Evolutionary conservation across 495 filamentous ascomycete species (phyloP).

Genomic region (Eremomyces bilateralis): DNA sequence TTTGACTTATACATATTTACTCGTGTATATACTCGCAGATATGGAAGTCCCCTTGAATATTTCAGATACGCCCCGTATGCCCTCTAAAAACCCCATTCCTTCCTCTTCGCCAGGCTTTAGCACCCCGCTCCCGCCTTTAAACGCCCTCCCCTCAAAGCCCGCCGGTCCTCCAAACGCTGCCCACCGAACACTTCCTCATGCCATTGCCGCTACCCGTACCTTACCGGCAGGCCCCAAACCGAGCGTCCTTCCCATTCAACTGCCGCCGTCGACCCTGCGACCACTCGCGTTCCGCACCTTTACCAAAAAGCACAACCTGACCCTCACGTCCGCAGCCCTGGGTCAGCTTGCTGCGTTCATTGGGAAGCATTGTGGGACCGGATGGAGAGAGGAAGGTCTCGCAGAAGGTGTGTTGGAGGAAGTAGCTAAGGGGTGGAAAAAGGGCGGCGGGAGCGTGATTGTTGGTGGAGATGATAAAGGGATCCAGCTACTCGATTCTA

Average conservation of each 20-base stretch:
- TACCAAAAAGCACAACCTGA: conserved; percentile 93
- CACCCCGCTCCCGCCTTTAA: conserved; percentile 61
- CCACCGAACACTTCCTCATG: too few species aligned
- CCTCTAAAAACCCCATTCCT: conserved; percentile 33
- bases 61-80: too few species aligned
- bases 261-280: conserved; percentile 67
- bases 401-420: conserved; percentile 87
- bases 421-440: conserved; percentile 76
- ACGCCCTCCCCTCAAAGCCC: conserved; percentile 25
- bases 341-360: conserved; percentile 71
- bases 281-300: conserved; percentile 89
- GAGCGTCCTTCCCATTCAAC: conserved; percentile 67
- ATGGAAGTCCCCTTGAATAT: too few species aligned
- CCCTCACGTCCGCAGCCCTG: conserved; percentile 70
- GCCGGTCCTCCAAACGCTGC: conserved; percentile 24
- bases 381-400: conserved; percentile 88
- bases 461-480: conserved; percentile 55
- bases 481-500: conserved; percentile 53
- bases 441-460: conserved; percentile 58
- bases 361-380: conserved; percentile 78
- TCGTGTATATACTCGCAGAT: too few species aligned
- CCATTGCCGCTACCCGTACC: too few species aligned
- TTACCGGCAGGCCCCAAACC: too few species aligned
- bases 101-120: conserved; percentile 82
- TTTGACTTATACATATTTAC: too few species aligned